Evolutionary conservation across 345 rosid species (phyloP).

Genomic region (Sapria himalayana): DNA sequence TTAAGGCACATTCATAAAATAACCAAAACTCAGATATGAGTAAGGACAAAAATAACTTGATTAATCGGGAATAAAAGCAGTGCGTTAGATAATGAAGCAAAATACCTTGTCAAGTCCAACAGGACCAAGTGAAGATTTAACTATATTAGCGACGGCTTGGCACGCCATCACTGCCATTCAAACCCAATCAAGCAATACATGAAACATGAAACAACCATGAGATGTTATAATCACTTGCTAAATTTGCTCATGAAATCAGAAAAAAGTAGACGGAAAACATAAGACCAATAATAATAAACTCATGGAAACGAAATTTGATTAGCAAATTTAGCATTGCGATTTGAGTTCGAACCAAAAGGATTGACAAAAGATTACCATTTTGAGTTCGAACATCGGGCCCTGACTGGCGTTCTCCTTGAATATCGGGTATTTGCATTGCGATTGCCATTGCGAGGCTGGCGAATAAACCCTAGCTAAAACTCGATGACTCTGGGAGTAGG

Average conservation of each 20-base stretch:
- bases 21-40: neutral
- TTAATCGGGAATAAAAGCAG: neutral
- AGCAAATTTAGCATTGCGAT: too few relatives aligned
- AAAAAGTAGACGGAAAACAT: neutral
- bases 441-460: constrained; percentile 31
- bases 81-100: neutral
- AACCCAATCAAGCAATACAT: neutral
- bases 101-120: constrained; percentile 94
- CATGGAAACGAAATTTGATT: neutral
- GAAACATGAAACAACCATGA: neutral
- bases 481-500: too few relatives aligned
- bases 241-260: neutral
- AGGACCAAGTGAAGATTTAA: constrained; percentile 87
- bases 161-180: constrained; percentile 50
- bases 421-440: constrained; percentile 47
- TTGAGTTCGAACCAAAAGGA: neutral
- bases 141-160: constrained; percentile 89
- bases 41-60: neutral
- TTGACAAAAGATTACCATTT: constrained; percentile 28
- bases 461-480: too few relatives aligned
- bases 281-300: neutral
- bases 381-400: constrained; percentile 97
- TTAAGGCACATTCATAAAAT: too few relatives aligned
- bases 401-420: constrained; percentile 74
- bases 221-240: too few relatives aligned